Evolutionary conservation across 139 green algal species (phyloP).

Genomic region (Asterochloris erici): DNA sequence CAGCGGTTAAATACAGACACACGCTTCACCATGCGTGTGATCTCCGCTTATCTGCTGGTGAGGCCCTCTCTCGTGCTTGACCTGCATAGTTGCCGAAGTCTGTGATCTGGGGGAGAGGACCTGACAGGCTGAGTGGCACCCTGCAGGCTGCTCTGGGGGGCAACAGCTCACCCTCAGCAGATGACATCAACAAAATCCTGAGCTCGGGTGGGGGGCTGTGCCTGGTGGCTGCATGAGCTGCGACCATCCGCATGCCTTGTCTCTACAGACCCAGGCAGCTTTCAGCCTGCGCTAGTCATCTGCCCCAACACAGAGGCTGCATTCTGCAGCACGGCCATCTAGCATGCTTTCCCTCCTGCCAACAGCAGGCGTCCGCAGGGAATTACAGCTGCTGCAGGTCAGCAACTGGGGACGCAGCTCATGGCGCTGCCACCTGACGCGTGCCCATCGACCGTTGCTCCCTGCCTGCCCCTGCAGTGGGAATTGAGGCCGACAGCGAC

Average conservation of each 20-base stretch:
- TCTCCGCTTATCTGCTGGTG: conserved; percentile 45
- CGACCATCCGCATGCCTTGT: neutral
- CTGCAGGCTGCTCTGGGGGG: conserved; percentile 66
- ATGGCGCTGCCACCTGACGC: neutral
- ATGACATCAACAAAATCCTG: conserved; percentile 71
- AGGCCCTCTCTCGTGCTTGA: conserved; percentile 17
- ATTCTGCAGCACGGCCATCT: no score
- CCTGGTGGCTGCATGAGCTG: neutral
- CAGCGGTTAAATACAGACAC: conserved; percentile 43
- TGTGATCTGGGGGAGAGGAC: neutral
- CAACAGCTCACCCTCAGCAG: conserved; percentile 51
- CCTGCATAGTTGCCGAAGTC: neutral
- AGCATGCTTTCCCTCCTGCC: no score
- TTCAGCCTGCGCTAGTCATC: neutral
- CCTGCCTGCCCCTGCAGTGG: conserved; percentile 34
- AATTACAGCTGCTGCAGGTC: neutral
- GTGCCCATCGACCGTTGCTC: neutral
- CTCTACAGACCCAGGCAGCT: neutral
- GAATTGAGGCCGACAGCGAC: conserved; percentile 62
- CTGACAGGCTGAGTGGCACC: conserved; percentile 5
- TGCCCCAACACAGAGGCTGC: neutral
- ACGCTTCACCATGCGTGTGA: conserved; percentile 39
- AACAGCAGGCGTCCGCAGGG: no score
- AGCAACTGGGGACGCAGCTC: neutral
- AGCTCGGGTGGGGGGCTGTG: conserved; percentile 35